A percentile compares a stretch with the other conserved stretches of the same genome.
Conservation (phyloP, 2,329 filamentous ascomycete species). For the Myriosclerotinia scirpicola region DNA sequence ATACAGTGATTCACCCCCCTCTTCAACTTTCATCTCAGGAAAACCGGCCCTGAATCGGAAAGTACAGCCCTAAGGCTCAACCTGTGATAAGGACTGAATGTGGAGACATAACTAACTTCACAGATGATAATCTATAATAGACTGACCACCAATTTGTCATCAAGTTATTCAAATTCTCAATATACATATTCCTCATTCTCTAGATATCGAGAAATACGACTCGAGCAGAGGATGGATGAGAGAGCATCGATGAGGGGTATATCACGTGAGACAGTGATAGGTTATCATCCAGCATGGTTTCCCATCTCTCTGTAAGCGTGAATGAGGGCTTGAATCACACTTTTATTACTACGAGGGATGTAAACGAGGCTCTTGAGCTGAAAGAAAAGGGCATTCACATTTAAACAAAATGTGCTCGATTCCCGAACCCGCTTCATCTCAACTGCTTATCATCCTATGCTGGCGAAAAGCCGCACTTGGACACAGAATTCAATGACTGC, state of each 20-base stretch:
- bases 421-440: not conserved
- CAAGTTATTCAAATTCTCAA: not conserved
- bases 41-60: conserved; percentile 10
- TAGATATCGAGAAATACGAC: too few relatives aligned
- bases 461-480: not conserved
- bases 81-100: not conserved
- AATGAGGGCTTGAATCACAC: not conserved
- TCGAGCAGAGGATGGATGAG: too few relatives aligned
- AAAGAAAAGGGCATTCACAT: not conserved
- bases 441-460: conserved; percentile 2
- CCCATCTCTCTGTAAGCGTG: not conserved
- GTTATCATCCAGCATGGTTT: not conserved
- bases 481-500: not conserved
- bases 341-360: not conserved
- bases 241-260: not conserved
- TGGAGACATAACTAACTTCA: not conserved
- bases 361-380: not conserved
- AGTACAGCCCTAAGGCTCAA: not conserved
- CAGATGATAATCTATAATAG: not conserved
- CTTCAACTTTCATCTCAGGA: conserved; percentile 8
- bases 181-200: too few relatives aligned
- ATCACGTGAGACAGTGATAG: not conserved
- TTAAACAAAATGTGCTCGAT: not conserved
- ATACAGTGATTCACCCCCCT: not conserved
- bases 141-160: not conserved